phyloP scores from a whole-genome alignment of 768 basidiomycete species.

The Pleurotus pulmonarius region DNA sequence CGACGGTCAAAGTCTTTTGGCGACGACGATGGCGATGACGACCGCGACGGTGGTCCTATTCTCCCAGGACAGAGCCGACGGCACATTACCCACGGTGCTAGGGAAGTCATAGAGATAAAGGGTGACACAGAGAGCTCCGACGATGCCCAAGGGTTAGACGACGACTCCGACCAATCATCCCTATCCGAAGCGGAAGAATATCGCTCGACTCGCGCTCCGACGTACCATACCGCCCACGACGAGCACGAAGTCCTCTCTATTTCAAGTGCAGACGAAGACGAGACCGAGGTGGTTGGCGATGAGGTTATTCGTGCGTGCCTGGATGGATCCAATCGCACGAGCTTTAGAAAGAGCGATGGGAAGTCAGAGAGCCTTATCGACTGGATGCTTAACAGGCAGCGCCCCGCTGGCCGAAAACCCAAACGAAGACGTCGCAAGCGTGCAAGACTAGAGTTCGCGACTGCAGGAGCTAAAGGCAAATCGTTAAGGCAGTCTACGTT shows the following conservation, averaged over 20 bases:
- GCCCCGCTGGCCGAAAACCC: conserved; percentile 21
- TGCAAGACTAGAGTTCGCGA: conserved; percentile 32
- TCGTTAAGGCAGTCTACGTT: conserved; percentile 35
- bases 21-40: conserved; percentile 28
- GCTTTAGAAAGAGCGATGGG: background rate
- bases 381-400: conserved; percentile 58
- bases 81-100: conserved; percentile 25
- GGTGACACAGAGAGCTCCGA: conserved; percentile 67
- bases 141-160: conserved; percentile 13
- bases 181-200: conserved; percentile 9
- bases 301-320: background rate
- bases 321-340: background rate
- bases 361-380: conserved; percentile 52
- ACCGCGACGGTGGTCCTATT: conserved; percentile 34
- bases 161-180: background rate
- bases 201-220: conserved; percentile 3
- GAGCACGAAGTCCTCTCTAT: background rate
- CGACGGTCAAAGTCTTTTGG: conserved; percentile 10
- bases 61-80: conserved; percentile 51
- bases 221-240: background rate
- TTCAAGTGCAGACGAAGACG: background rate
- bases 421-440: conserved; percentile 13
- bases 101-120: conserved; percentile 36
- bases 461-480: conserved; percentile 28
- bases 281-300: background rate